These are phyloP conservation scores for Neurospora sp. DNA, from an alignment of 495 filamentous ascomycete genomes.

Conservation along the genomic window DNA sequence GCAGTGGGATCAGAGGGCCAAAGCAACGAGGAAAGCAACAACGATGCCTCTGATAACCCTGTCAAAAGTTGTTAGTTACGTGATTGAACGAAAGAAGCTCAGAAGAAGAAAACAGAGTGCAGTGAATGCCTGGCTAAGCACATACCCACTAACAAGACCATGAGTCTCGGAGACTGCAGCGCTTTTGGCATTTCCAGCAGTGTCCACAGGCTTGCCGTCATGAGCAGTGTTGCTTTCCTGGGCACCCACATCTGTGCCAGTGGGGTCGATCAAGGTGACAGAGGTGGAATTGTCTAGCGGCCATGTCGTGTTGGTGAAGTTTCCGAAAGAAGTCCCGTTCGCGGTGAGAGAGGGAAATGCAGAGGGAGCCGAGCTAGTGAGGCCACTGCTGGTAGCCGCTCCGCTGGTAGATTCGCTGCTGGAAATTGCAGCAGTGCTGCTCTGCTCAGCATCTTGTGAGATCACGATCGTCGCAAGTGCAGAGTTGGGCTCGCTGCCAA, in stretches of 20 bases:
- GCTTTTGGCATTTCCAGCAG: not conserved
- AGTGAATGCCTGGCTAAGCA: not conserved
- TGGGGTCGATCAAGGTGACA: not conserved
- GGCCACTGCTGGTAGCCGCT: not conserved
- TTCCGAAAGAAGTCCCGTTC: not conserved
- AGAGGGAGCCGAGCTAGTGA: not conserved
- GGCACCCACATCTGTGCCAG: not conserved
- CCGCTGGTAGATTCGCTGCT: not conserved
- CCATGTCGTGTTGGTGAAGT: not conserved
- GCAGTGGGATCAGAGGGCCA: not conserved
- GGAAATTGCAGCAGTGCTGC: not conserved
- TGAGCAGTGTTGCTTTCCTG: not conserved
- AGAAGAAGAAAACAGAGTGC: not conserved
- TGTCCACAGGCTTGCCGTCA: not conserved
- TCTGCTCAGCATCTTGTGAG: not conserved
- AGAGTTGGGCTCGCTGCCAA: not conserved
- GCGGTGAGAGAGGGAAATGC: not conserved
- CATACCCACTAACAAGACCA: not conserved
- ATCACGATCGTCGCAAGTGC: not conserved
- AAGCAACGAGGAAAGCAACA: not conserved
- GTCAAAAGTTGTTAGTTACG: not conserved
- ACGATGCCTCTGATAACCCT: not conserved
- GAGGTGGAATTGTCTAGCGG: not conserved
- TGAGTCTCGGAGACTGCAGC: not conserved
- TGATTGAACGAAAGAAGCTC: not conserved